These are phyloP conservation scores for Thraustochytrium sp. DNA, from an alignment of 352 stramenopile genomes.

Conservation along the genomic window DNA sequence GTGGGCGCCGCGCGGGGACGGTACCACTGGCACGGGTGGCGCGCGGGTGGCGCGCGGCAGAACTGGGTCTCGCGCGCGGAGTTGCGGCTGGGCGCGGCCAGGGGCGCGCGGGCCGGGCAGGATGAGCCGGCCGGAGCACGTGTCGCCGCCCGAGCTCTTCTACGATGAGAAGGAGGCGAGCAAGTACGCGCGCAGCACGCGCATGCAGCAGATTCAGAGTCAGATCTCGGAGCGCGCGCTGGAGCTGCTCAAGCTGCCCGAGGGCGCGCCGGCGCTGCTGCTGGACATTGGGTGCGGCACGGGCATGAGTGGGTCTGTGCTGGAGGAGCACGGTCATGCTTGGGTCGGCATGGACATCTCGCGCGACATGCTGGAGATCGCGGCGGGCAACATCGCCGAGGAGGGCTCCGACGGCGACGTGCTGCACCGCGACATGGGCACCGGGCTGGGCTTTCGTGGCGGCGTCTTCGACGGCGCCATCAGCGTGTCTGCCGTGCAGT, in stretches of 20 bases:
- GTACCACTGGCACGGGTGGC: no score
- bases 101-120: not conserved
- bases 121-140: conserved; percentile 47
- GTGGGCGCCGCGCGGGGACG: no score
- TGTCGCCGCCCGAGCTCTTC: conserved; percentile 62
- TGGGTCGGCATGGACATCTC: conserved; percentile 97
- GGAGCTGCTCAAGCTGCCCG: conserved; percentile 90
- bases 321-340: conserved; percentile 71
- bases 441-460: conserved; percentile 91
- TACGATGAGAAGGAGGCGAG: conserved; percentile 82
- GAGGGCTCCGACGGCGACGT: conserved; percentile 58
- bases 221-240: conserved; percentile 92
- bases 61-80: not conserved
- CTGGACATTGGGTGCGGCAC: conserved; percentile 94
- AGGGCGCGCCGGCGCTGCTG: conserved; percentile 74
- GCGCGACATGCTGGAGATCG: conserved; percentile 96
- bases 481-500: conserved; percentile 99
- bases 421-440: conserved; percentile 92
- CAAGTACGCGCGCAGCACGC: conserved; percentile 84
- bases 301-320: conserved; percentile 79
- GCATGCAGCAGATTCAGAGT: conserved; percentile 85
- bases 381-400: conserved; percentile 68
- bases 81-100: not conserved
- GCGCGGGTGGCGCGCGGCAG: not conserved
- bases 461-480: conserved; percentile 97